These are phyloP conservation scores for Ilex paraguariensis DNA, from an alignment of 305 asterid species.

Conservation along the genomic window DNA sequence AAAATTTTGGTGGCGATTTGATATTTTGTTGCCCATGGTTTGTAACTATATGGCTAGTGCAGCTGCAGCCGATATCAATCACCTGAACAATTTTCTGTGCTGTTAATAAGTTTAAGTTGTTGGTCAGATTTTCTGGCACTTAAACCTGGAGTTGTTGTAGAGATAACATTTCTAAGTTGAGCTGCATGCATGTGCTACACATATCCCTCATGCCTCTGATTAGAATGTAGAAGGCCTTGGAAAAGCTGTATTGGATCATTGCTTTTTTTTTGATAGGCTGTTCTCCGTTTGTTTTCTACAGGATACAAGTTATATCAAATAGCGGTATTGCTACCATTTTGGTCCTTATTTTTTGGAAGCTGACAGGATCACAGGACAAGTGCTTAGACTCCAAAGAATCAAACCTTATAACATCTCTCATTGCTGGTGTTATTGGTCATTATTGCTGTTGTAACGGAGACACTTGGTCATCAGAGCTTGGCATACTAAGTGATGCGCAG, in stretches of 20 bases:
- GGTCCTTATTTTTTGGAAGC: constrained; percentile 54
- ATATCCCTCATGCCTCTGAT: background rate
- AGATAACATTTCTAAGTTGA: too few species aligned
- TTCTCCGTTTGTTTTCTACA: constrained; percentile 24
- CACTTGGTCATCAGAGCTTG: constrained; percentile 98
- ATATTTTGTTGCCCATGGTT: too few species aligned
- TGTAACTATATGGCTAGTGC: background rate
- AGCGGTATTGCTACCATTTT: constrained; percentile 73
- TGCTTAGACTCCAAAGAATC: constrained; percentile 84
- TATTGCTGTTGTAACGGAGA: constrained; percentile 94
- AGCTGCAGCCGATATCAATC: too few species aligned
- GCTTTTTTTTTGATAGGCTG: constrained; percentile 1
- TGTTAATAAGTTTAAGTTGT: too few species aligned
- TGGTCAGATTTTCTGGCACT: too few species aligned
- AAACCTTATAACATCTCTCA: constrained; percentile 39
- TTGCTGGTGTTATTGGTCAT: constrained; percentile 86
- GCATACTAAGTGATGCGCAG: constrained; percentile 83
- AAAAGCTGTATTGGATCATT: background rate
- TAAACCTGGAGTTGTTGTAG: too few species aligned
- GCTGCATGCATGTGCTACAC: too few species aligned
- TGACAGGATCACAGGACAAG: constrained; percentile 54
- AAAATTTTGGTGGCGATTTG: background rate
- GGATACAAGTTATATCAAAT: constrained; percentile 81
- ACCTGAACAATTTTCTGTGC: too few species aligned
- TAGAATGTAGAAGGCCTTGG: constrained; percentile 1